A percentile compares a stretch with the other conserved stretches of the same genome.
phyloP scores from a whole-genome alignment of 139 green algal species.

The Chlorella sp. region DNA sequence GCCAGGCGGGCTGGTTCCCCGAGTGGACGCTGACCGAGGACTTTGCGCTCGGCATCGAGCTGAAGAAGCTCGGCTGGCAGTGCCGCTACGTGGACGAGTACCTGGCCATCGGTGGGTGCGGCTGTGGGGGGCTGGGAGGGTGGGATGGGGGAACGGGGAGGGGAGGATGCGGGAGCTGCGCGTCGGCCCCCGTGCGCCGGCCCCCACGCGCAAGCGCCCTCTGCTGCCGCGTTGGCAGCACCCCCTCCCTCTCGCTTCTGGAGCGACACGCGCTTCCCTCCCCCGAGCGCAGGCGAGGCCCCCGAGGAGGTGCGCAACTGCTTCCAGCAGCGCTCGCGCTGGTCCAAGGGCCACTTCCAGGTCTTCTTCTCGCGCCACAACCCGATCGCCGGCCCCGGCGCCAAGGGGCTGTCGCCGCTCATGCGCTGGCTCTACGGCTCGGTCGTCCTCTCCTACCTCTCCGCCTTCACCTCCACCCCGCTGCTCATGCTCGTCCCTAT shows the following conservation, averaged over 20 bases:
- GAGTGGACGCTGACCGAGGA: slow-evolving; percentile 80
- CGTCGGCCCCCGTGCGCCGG: too few relatives aligned
- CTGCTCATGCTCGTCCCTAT: slow-evolving; percentile 63
- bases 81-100: slow-evolving; percentile 78
- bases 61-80: slow-evolving; percentile 64
- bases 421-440: slow-evolving; percentile 50
- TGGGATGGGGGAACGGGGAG: too few relatives aligned
- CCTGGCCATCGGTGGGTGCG: slow-evolving; percentile 71
- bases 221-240: too few relatives aligned
- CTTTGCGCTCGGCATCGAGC: slow-evolving; percentile 75
- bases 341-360: slow-evolving; percentile 84
- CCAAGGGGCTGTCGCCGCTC: slow-evolving; percentile 36
- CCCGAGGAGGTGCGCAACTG: slow-evolving; percentile 83
- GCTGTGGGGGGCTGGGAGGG: too few relatives aligned
- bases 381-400: slow-evolving; percentile 46
- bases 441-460: slow-evolving; percentile 54
- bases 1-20: slow-evolving; percentile 69
- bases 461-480: slow-evolving; percentile 47
- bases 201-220: too few relatives aligned
- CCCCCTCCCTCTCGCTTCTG: too few relatives aligned
- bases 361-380: slow-evolving; percentile 53
- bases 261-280: too few relatives aligned
- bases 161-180: too few relatives aligned
- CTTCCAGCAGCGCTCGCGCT: slow-evolving; percentile 84
- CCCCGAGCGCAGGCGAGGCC: too few relatives aligned